These are phyloP conservation scores for Odontarrhena argentea DNA, from an alignment of 345 rosid species.

Conservation along the genomic window DNA sequence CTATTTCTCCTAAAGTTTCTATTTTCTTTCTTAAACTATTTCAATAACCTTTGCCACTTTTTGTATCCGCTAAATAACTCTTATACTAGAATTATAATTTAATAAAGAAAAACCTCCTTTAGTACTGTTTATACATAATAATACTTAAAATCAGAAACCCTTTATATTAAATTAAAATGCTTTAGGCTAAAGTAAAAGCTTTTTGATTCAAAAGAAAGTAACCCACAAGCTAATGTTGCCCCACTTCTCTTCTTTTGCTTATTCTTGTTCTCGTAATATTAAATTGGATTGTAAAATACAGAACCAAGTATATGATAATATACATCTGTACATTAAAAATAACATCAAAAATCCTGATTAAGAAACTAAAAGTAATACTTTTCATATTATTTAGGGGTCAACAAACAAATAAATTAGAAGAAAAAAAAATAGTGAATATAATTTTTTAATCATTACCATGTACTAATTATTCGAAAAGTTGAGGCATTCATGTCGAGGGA, in stretches of 20 bases:
- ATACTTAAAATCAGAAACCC: constrained; percentile 4
- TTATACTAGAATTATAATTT: too few species aligned
- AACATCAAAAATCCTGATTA: background rate
- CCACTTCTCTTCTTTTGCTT: constrained; percentile 34
- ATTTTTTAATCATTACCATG: constrained; percentile 2
- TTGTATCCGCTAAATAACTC: too few species aligned
- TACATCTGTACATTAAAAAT: background rate
- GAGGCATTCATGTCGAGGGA: constrained; percentile 33
- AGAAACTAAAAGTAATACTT: constrained; percentile 7
- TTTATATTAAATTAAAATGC: constrained; percentile 31
- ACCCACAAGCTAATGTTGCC: constrained; percentile 22
- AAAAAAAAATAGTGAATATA: background rate
- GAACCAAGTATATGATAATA: background rate
- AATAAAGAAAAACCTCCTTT: background rate
- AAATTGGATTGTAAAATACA: constrained; percentile 4
- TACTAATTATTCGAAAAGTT: constrained; percentile 23
- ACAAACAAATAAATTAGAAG: background rate
- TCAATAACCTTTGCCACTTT: too few species aligned
- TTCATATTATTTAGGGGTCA: constrained; percentile 6
- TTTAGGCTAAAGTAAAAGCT: constrained; percentile 43
- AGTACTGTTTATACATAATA: background rate
- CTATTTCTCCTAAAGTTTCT: too few species aligned
- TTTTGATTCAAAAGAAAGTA: constrained; percentile 39
- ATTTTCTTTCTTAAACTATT: too few species aligned
- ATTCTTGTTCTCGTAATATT: constrained; percentile 12